Base-by-base conservation (phyloP, 352 stramenopile genomes). In the Phytophthora syringae region DNA sequence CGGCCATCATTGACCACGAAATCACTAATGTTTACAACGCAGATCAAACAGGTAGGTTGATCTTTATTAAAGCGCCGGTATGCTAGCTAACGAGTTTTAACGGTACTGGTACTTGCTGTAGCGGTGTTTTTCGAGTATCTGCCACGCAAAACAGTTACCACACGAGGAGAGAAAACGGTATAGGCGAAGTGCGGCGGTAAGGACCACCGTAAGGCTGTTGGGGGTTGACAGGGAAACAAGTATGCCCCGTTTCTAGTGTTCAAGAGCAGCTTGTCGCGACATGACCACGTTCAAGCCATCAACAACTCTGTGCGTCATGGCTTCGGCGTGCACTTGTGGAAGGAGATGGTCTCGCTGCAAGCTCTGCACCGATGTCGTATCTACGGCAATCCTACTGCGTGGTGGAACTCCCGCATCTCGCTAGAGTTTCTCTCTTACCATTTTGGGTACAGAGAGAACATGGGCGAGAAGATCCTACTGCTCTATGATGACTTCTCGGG, bases 131-230 rank as follows among this genome's bases (percentile, higher is more conserved):
- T 24, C n/a, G n/a, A 44, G n/a, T 44, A 44, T 9, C 6, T 9
- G 6, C n/a, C 39, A 15, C 16, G 18, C n/a, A 44, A n/a, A 18
- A 45, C 39, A 5, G 16, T 62, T 18, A 62, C 7, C 13, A 16
- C 32, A 2, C 20, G 18, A 3, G 42, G 59, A 4, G 11, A 37
- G 2, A 67, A 57, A n/a, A 67, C 43, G 1, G 60, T 67, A 7
- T 67, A 51, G 60, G 42, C 7, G 12, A 57, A 45, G n/a, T 45
- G 49, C 13, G 34, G 32, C 15, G 43, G 32, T 3, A 57, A 57
- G 15, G 50, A 68, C 45, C 4, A 62, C 43, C 1, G 60, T 45
- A 49, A 48, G 49, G 51, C 37, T 59, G 13, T 7, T 59, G 9
- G 51, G 15, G 24, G 49, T 22, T 59, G 21, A 15, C 7, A 49